Evolutionary conservation across 352 stramenopile species (phyloP), one percentile per base, ranked within the genome.

Genomic region (Phytophthora agathidicida): DNA sequence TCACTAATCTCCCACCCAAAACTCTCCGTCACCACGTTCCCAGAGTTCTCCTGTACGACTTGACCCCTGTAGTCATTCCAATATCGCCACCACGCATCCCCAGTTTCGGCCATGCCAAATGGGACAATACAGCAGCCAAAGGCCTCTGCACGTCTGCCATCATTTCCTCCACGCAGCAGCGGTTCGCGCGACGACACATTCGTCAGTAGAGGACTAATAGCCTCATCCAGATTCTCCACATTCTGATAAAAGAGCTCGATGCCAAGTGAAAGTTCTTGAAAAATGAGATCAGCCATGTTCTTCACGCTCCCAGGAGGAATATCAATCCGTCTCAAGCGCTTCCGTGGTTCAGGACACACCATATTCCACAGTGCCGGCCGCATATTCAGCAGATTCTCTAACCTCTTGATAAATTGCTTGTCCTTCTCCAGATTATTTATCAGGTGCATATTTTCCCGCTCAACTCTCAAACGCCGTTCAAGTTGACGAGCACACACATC

Each of bases 11-110:
- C 79, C 10, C 84, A 31, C 9, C 75, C 70, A 62, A 77, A 81
- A 31, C 70, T 71, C 27, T 89, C 77, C 17, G 71, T 45, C 26
- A 85, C 67, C 9, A 64, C 77, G 36, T 88, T 64, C 24, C 75
- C 60, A 62, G 14, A 26, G 43, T 10, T 37, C 52, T n/a, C n/a
- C n/a, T n/a, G n/a, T n/a, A n/a, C n/a, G n/a, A 14, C 9, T 14
- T 59, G 28, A 11, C 60, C 59, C 27, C 43, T 67, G 55, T 60
- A 71, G 22, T 61, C 61, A 38, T 68, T 28, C 39, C 53, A 70
- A 10, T 55, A 20, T n/a, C n/a, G n/a, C 26, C 42, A 49, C 42
- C 26, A 49, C n/a, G 42, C 42, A 13, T 49, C 42, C 7, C 26
- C 30, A 17, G 24, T 49, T 28, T 49, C 42, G 7, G 13, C 19